Conservation (phyloP, 495 filamentous ascomycete species). For the Cercophora samala region DNA sequence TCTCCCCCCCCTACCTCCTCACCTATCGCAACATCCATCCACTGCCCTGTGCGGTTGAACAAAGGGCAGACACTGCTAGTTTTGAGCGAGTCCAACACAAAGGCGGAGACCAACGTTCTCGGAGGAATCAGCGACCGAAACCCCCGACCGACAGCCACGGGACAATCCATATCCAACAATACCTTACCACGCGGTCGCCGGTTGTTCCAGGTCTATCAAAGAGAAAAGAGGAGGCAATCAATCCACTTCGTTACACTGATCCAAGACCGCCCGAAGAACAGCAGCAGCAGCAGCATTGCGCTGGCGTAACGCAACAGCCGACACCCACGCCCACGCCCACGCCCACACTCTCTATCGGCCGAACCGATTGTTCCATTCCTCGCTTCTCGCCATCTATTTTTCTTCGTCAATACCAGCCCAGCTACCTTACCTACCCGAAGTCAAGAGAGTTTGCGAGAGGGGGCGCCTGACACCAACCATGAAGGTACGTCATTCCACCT, state of each 20-base stretch:
- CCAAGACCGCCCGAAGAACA: constrained; percentile 26
- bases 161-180: neutral
- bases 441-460: constrained; percentile 19
- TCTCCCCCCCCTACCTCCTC: constrained; percentile 26
- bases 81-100: constrained; percentile 19
- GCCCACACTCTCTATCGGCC: constrained; percentile 18
- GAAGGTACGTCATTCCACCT: constrained; percentile 49
- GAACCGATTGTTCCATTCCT: constrained; percentile 24
- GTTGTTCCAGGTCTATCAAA: neutral
- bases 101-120: constrained; percentile 10
- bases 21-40: no score
- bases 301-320: constrained; percentile 29
- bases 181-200: neutral
- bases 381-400: constrained; percentile 15
- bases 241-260: constrained; percentile 33
- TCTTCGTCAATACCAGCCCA: constrained; percentile 10
- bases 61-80: constrained; percentile 16
- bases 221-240: constrained; percentile 13
- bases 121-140: constrained; percentile 1
- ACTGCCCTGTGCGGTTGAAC: constrained; percentile 15
- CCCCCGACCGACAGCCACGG: neutral
- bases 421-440: no score
- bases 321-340: neutral
- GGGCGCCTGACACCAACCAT: constrained; percentile 35
- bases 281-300: constrained; percentile 20